A percentile compares a stretch with the other conserved stretches of the same genome.
Evolutionary conservation across 495 filamentous ascomycete genomes (phyloP).

Genomic region (Talaromyces wortmannii): DNA sequence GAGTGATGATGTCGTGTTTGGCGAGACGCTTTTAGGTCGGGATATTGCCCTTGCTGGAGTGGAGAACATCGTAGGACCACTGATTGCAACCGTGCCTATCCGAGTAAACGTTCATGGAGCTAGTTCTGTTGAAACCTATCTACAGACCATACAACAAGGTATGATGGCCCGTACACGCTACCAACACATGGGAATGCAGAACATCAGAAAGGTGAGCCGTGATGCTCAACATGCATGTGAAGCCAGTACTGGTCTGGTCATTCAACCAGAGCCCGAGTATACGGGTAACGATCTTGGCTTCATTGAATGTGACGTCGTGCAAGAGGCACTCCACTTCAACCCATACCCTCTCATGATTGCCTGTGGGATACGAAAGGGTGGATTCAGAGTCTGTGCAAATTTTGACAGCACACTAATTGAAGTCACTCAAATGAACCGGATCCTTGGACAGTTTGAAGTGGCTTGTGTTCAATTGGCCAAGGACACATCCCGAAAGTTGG

Average conservation of each 20-base stretch:
- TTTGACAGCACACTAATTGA: slow-evolving; percentile 47
- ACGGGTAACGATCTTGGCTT: slow-evolving; percentile 43
- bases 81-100: slow-evolving; percentile 61
- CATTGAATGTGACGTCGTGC: slow-evolving; percentile 47
- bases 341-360: slow-evolving; percentile 60
- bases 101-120: slow-evolving; percentile 34
- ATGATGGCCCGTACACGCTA: slow-evolving; percentile 48
- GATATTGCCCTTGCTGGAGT: slow-evolving; percentile 40
- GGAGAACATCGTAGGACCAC: slow-evolving; percentile 43
- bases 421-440: slow-evolving; percentile 31
- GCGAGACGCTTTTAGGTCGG: slow-evolving; percentile 49
- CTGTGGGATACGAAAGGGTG: slow-evolving; percentile 47
- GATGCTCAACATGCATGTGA: slow-evolving; percentile 62
- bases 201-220: slow-evolving; percentile 54
- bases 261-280: slow-evolving; percentile 38
- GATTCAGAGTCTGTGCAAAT: slow-evolving; percentile 54
- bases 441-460: slow-evolving; percentile 33
- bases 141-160: slow-evolving; percentile 44
- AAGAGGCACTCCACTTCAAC: slow-evolving; percentile 61
- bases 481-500: slow-evolving; percentile 14
- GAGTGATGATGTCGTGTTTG: slow-evolving; percentile 49
- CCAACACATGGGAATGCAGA: slow-evolving; percentile 64
- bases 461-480: slow-evolving; percentile 21
- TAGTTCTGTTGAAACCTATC: slow-evolving; percentile 19
- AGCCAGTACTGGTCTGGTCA: slow-evolving; percentile 51